Evolutionary conservation across 352 stramenopile genomes (phyloP).

Genomic region (Heterotrichella gracilis): DNA sequence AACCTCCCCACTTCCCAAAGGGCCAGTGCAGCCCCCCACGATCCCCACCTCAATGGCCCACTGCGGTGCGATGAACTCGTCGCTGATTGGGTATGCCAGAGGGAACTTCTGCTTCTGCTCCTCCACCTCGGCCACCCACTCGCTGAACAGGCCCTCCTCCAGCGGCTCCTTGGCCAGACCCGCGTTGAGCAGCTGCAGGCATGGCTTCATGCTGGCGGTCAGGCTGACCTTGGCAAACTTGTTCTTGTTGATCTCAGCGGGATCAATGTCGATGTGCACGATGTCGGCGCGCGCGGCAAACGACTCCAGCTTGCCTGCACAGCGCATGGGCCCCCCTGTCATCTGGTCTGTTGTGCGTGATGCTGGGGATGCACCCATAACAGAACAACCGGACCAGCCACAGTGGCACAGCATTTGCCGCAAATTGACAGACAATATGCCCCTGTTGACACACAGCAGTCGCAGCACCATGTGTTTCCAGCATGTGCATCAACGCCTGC

Average conservation of each 20-base stretch:
- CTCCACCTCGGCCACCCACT: slow-evolving; percentile 57
- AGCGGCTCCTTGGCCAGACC: too few relatives aligned
- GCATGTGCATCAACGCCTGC: too few relatives aligned
- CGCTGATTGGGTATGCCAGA: slow-evolving; percentile 45
- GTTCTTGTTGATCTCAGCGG: slow-evolving; percentile 49
- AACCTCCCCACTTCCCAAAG: too few relatives aligned
- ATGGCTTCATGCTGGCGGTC: slow-evolving; percentile 23
- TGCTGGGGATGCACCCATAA: too few relatives aligned
- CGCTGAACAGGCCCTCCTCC: slow-evolving; percentile 35
- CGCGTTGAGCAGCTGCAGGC: slow-evolving; percentile 31
- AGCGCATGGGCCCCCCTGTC: too few relatives aligned
- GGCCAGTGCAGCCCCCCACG: too few relatives aligned
- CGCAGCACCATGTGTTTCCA: too few relatives aligned
- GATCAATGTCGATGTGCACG: slow-evolving; percentile 70
- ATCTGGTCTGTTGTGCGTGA: too few relatives aligned
- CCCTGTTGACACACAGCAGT: too few relatives aligned
- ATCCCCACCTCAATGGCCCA: slow-evolving; percentile 61
- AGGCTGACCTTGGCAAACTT: slow-evolving; percentile 48
- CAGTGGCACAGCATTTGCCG: too few relatives aligned
- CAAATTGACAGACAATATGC: too few relatives aligned
- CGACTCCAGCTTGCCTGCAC: slow-evolving; percentile 40
- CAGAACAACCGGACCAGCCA: too few relatives aligned
- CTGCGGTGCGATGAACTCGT: slow-evolving; percentile 52
- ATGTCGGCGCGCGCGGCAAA: slow-evolving; percentile 55
- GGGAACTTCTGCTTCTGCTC: slow-evolving; percentile 55